Evolutionary conservation across 352 stramenopile genomes (phyloP), one percentile per base, ranked within the genome.

Genomic region (Phytophthora vignae): DNA sequence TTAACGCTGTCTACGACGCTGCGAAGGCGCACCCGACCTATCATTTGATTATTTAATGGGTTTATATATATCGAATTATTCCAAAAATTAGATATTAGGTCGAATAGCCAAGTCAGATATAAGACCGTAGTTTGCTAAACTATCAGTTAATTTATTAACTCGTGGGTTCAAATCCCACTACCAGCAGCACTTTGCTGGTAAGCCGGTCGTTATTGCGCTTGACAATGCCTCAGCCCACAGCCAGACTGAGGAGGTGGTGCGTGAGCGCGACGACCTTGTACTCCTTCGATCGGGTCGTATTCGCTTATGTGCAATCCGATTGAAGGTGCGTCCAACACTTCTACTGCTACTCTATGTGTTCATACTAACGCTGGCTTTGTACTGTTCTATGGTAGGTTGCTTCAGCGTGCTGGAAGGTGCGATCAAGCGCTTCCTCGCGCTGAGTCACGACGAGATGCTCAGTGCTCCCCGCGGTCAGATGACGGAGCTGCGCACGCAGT

Each of bases 261-360:
- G 11, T 10, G 19, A 38, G 36, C 52, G 33, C 2, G 40, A 59
- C 4, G 57, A 64, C n/a, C 29, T 67, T 8, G 29, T 67, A 1
- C 40, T 67, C 8, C 58, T 73, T 3, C 52, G 52, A 1, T 11
- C 21, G 21, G 21, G 21, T 73, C 1, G 65, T 67, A 73, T 27
- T 61, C 44, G 17, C 58, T 52, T 11, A 72, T 72, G 55, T 67
- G 65, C 38, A 72, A 72, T 38, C 56, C 57, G 3, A 72, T 72
- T 29, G 65, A 67, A 55, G 55, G 33, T 61, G 15, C 12, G 31
- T 17, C 38, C 38, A 25, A 40, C 29, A 22, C 17, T 44, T 44
- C 19, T 29, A 58, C 8, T 15, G 53, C 2, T 2, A 2, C 2
- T 27, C 2, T 3, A 27, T 44, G 11, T 9, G 17, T 11, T 22